Conservation (phyloP, 352 stramenopile species). For the Stramenopiles sp. region DNA sequence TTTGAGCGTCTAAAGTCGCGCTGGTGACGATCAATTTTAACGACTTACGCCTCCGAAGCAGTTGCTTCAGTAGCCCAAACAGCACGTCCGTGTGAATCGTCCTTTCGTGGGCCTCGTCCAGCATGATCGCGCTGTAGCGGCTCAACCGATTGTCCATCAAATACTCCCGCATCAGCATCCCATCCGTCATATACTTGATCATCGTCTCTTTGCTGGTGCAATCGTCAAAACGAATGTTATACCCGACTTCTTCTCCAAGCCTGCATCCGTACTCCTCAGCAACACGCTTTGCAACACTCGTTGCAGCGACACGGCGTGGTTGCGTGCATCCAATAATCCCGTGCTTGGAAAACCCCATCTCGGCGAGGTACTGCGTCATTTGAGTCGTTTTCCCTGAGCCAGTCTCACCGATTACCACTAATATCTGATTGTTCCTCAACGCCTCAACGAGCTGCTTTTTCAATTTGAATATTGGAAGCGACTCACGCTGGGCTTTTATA, state of each 20-base stretch:
- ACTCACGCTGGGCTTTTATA: conserved; percentile 60
- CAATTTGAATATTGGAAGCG: conserved; percentile 87
- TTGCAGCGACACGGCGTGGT: conserved; percentile 87
- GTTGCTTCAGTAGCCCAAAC: conserved; percentile 90
- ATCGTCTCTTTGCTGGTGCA: conserved; percentile 56
- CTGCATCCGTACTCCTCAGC: conserved; percentile 83
- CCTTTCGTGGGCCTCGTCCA: conserved; percentile 93
- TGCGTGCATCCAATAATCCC: conserved; percentile 89
- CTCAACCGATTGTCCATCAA: conserved; percentile 81
- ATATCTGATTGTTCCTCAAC: conserved; percentile 78
- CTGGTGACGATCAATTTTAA: conserved; percentile 97
- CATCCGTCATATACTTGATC: conserved; percentile 99
- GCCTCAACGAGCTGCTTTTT: conserved; percentile 67
- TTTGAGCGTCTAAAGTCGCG: conserved; percentile 91
- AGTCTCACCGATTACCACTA: conserved; percentile 98
- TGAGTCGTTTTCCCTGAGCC: conserved; percentile 96
- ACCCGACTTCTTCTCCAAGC: conserved; percentile 77
- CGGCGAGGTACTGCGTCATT: conserved; percentile 98
- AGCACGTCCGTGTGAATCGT: conserved; percentile 91
- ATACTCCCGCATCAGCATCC: conserved; percentile 98
- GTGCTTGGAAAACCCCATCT: conserved; percentile 85
- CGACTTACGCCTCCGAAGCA: conserved; percentile 72
- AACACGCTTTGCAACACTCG: conserved; percentile 88
- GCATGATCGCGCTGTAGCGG: conserved; percentile 81
- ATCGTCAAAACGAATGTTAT: conserved; percentile 72